Evolutionary conservation across 345 rosid genomes (phyloP).

Genomic region (Erodium maritimum): DNA sequence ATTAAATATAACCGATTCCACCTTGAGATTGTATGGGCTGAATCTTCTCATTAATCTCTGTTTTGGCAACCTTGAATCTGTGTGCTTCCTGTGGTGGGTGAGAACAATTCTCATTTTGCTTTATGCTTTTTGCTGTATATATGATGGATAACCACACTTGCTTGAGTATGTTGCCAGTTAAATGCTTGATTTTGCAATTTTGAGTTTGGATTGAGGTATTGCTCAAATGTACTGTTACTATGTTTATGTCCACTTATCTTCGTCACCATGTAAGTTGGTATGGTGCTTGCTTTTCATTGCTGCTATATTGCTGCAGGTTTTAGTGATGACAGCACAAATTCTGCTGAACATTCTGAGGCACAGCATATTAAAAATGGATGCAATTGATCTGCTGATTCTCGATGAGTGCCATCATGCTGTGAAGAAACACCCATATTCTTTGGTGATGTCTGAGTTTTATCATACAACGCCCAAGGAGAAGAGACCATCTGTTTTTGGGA

Average conservation of each 20-base stretch:
- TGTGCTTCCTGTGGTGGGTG: too few species aligned
- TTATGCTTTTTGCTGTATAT: too few species aligned
- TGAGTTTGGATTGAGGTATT: neutral
- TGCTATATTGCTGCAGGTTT: slow-evolving; percentile 38
- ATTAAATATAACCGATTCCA: too few species aligned
- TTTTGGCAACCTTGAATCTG: too few species aligned
- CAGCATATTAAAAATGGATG: slow-evolving; percentile 88
- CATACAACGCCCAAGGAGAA: slow-evolving; percentile 81
- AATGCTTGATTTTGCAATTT: too few species aligned
- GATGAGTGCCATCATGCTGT: slow-evolving; percentile 99
- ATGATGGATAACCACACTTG: too few species aligned
- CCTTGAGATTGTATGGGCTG: too few species aligned
- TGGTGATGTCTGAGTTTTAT: slow-evolving; percentile 98
- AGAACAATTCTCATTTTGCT: too few species aligned
- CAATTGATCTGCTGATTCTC: slow-evolving; percentile 74
- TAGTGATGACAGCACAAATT: slow-evolving; percentile 98
- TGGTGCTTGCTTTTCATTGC: slow-evolving; percentile 5
- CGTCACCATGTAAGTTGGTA: slow-evolving; percentile 1
- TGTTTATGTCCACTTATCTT: neutral
- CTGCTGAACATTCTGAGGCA: slow-evolving; percentile 89
- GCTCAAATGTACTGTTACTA: neutral
- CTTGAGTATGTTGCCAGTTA: too few species aligned
- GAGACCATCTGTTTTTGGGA: slow-evolving; percentile 91
- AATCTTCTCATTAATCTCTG: too few species aligned
- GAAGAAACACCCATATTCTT: slow-evolving; percentile 95